Base-by-base conservation (phyloP, 164 flowering plant genomes). In the Chimonanthus praecox region DNA sequence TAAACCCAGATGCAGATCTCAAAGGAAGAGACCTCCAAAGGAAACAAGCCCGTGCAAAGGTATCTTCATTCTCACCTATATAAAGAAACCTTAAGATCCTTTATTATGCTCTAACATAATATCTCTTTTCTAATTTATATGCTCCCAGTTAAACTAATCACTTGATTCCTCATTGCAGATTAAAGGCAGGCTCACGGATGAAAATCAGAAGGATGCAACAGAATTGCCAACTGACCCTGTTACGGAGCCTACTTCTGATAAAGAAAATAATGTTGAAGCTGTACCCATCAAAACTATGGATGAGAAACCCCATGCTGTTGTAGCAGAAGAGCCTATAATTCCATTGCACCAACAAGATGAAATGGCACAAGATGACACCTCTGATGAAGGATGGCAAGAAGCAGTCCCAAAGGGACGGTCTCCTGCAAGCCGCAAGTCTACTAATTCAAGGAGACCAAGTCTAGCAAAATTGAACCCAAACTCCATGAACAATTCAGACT, bases 311-410 rank as follows among this genome's bases (percentile, higher is more conserved):
- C 83, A 79, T 74, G 83, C 77, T 71, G 65, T 51, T 69, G 61
- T 76, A 7, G 58, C 64, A 64, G 88, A 83, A 7, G 80, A 73
- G 67, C 11, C 79, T 4, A 47, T 75, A 33, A 54, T 54, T 54
- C 16, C 60, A 54, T 10, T 78, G 65, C 77, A 66, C 70, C 80
- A 75, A 74, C 75, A 44, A 71, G 84, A 81, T 73, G 86, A 83
- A 47, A 82, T 73, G 43, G 67, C 76, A 69, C 86, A 16, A 45
- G 69, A 89, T 54, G 65, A 76, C 54, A 81, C 67, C 43, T 89
- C 90, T 63, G 92, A 88, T 76, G 92, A 91, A 81, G 98, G 98
- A 58, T 93, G 97, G 98, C 94, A 89, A 83, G 98, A 93, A 86
- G 97, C 98, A 58, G 85, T 69, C 76, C 71, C 93, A 66, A 89